Percentiles rank a stretch among this genome's conserved stretches.
These are phyloP conservation scores for Phytophthora agathidicida DNA, from an alignment of 352 stramenopile species.

Conservation along the genomic window DNA sequence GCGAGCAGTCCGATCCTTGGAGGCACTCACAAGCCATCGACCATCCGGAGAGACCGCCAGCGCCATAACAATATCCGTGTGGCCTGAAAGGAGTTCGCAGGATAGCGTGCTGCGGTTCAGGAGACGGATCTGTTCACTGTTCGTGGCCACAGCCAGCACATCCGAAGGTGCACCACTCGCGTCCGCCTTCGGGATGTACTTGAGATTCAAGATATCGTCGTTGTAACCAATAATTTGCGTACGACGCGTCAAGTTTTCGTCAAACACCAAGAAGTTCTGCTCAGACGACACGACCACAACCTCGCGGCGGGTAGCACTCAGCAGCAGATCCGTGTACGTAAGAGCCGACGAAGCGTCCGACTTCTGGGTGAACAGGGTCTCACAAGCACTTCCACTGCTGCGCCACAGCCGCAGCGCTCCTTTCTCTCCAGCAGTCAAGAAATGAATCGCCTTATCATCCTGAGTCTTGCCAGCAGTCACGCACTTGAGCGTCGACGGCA, in stretches of 20 bases:
- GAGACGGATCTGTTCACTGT: slow-evolving; percentile 95
- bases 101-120: slow-evolving; percentile 93
- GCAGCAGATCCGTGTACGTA: slow-evolving; percentile 60
- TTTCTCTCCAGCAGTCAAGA: slow-evolving; percentile 94
- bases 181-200: slow-evolving; percentile 88
- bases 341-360: slow-evolving; percentile 42
- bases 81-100: slow-evolving; percentile 95
- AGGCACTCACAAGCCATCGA: slow-evolving; percentile 92
- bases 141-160: slow-evolving; percentile 95
- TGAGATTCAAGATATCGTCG: slow-evolving; percentile 98
- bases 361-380: slow-evolving; percentile 54
- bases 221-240: slow-evolving; percentile 94
- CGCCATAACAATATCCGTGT: slow-evolving; percentile 97
- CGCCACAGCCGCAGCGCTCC: slow-evolving; percentile 87
- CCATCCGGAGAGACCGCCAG: slow-evolving; percentile 92
- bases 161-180: slow-evolving; percentile 49
- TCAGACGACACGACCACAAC: slow-evolving; percentile 82
- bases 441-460: slow-evolving; percentile 79
- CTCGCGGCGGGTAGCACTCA: slow-evolving; percentile 60
- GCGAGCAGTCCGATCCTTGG: slow-evolving; percentile 94
- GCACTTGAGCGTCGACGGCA: slow-evolving; percentile 72
- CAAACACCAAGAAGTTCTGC: slow-evolving; percentile 89
- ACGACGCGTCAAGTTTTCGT: slow-evolving; percentile 66
- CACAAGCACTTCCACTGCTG: slow-evolving; percentile 39
- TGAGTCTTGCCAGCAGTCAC: slow-evolving; percentile 32